These are phyloP conservation scores for Sclerotinia sclerotiorum DNA, from an alignment of 2,329 filamentous ascomycete genomes.

Conservation along the genomic window DNA sequence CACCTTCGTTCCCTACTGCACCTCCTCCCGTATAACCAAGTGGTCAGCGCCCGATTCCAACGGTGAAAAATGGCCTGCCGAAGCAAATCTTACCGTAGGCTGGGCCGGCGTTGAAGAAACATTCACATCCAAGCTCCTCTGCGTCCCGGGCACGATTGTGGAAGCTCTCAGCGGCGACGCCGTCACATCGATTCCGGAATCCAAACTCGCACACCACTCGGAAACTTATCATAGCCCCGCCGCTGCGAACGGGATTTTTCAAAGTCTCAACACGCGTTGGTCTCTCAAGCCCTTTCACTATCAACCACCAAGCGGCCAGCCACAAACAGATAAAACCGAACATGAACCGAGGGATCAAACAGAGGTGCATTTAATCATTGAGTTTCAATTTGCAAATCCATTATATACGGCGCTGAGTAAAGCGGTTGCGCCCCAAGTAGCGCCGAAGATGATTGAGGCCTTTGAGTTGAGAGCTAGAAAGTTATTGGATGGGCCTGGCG, in stretches of 20 bases:
- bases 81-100: constrained; percentile 78
- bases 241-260: constrained; percentile 57
- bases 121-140: constrained; percentile 78
- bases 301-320: constrained; percentile 45
- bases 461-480: constrained; percentile 79
- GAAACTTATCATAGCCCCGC: constrained; percentile 41
- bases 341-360: constrained; percentile 52
- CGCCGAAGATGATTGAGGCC: constrained; percentile 84
- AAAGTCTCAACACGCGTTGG: constrained; percentile 70
- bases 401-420: constrained; percentile 79
- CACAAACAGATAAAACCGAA: constrained; percentile 36
- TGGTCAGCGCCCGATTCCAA: constrained; percentile 60
- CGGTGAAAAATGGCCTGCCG: constrained; percentile 61
- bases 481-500: constrained; percentile 46
- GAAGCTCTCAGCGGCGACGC: constrained; percentile 71
- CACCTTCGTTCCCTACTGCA: constrained; percentile 89
- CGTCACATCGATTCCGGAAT: constrained; percentile 46
- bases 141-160: constrained; percentile 68
- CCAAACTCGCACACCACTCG: constrained; percentile 46
- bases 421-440: constrained; percentile 80
- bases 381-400: constrained; percentile 86
- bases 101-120: constrained; percentile 82
- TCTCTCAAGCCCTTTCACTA: constrained; percentile 54
- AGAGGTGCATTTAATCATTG: constrained; percentile 72
- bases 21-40: constrained; percentile 70